phyloP scores from a whole-genome alignment of 2,329 filamentous ascomycete species.

The Endoconidiophora laricicola region DNA sequence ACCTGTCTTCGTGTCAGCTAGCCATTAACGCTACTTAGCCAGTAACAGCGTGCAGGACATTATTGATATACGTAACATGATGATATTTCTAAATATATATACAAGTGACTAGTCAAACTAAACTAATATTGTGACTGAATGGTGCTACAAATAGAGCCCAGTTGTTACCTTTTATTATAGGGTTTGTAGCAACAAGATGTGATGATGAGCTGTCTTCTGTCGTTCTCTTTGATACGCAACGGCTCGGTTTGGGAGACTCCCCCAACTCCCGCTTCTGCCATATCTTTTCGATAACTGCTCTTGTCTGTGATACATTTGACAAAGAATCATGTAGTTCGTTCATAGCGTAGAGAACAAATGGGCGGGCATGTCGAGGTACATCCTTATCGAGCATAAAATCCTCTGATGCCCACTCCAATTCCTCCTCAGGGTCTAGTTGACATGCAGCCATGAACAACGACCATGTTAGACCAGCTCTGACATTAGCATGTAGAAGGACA shows the following conservation, averaged over 20 bases:
- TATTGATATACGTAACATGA: too few species aligned
- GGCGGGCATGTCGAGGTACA: slow-evolving; percentile 19
- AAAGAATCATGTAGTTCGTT: slow-evolving; percentile 23
- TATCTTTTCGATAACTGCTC: slow-evolving; percentile 27
- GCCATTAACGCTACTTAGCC: too few species aligned
- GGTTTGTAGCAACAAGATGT: slow-evolving; percentile 7
- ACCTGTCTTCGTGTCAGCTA: too few species aligned
- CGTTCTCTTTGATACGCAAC: not conserved
- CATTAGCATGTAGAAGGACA: slow-evolving; percentile 19
- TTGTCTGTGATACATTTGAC: slow-evolving; percentile 24
- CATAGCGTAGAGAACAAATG: slow-evolving; percentile 23
- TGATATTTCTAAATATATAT: too few species aligned
- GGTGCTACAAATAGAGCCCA: slow-evolving; percentile 27
- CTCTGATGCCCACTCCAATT: slow-evolving; percentile 18
- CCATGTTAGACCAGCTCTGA: slow-evolving; percentile 23
- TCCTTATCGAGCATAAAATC: slow-evolving; percentile 10
- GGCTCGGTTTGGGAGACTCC: slow-evolving; percentile 4
- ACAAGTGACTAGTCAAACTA: slow-evolving; percentile 18
- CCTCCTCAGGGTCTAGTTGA: slow-evolving; percentile 23
- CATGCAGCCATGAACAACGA: slow-evolving; percentile 27
- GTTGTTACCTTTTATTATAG: slow-evolving; percentile 18
- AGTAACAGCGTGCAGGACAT: too few species aligned
- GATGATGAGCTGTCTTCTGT: not conserved
- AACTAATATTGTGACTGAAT: slow-evolving; percentile 24
- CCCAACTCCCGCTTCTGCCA: slow-evolving; percentile 25